Conservation (phyloP, 352 stramenopile genomes). For the Globisporangium splendens region DNA sequence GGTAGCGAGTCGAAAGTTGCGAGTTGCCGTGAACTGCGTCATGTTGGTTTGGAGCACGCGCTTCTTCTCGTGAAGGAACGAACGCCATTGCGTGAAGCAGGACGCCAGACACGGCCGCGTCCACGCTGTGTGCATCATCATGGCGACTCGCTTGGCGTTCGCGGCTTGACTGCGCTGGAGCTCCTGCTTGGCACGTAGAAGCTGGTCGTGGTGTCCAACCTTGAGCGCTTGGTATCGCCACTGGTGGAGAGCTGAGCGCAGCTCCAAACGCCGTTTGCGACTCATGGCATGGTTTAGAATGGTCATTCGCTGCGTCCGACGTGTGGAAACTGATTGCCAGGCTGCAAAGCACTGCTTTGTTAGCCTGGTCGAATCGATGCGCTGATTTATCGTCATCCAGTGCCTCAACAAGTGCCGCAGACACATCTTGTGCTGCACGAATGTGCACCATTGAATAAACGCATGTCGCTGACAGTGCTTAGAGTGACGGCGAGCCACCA, state of each 20-base stretch:
- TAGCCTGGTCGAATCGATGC: too few species aligned
- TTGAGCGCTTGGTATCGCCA: constrained; percentile 9
- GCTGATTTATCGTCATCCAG: too few species aligned
- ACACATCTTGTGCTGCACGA: too few species aligned
- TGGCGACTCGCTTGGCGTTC: constrained; percentile 22
- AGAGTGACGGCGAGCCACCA: neutral
- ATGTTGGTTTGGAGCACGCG: neutral
- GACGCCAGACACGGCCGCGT: constrained; percentile 22
- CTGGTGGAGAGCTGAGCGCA: constrained; percentile 2
- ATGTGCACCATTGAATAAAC: too few species aligned
- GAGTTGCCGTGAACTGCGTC: neutral
- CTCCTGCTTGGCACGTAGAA: neutral
- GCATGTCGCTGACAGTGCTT: neutral
- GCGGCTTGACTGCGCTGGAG: constrained; percentile 9
- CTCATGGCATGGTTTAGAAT: neutral
- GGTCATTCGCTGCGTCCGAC: neutral
- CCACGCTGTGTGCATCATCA: constrained; percentile 23
- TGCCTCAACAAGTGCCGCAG: too few species aligned
- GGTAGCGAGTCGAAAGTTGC: neutral
- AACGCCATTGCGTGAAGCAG: constrained; percentile 25
- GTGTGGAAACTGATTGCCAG: too few species aligned
- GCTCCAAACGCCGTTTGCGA: neutral
- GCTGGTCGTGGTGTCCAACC: neutral
- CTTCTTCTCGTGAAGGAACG: constrained; percentile 2
- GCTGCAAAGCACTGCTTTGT: too few species aligned